Base-by-base conservation (phyloP, 768 basidiomycete species). In the Coprinellus micaceus region DNA sequence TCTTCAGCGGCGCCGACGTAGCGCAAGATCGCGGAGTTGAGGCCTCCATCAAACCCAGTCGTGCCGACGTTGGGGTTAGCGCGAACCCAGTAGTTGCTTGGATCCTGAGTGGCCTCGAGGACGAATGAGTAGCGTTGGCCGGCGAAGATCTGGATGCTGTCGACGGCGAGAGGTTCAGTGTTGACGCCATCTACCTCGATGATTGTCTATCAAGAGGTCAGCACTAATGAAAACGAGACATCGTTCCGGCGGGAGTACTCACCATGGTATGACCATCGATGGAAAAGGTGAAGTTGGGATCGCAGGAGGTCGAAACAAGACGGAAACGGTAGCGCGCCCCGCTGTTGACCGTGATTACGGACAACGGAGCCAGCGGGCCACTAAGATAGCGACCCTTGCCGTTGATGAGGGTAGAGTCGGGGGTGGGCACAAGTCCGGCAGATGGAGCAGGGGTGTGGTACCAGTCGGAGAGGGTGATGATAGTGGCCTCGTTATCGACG, bases 311-410 rank as follows among this genome's bases (percentile, higher is more conserved):
- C 53, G 60, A 68, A 50, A 83, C 59, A 1, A 84, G 36, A 3
- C 82, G 77, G 66, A 84, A 78, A 22, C 83, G 77, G 60, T 83
- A 84, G 21, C 81, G 69, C 47, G 67, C 64, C 17, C 73, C 73
- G 0, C 49, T 53, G 7, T 60, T 45, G 30, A 84, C 78, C 37
- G 73, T 71, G 52, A 77, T 67, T 9, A 78, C 67, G 1, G 75
- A 65, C 13, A 77, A 63, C 0, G 69, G 53, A 9, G 66, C 56
- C 4, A 39, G 21, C 10, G 75, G 74, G 0, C 79, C 78, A 1
- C 67, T 70, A 4, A 57, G 26, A 48, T 66, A 74, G 1, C 79
- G 75, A 10, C 78, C 79, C 21, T 68, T 64, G 5, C 80, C 79
- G 51, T 81, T 81, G 54, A n/a, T n/a, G n/a, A n/a, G n/a, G n/a